Conservation (phyloP, 805 yeast genomes). For the Candida fluviatilis region DNA sequence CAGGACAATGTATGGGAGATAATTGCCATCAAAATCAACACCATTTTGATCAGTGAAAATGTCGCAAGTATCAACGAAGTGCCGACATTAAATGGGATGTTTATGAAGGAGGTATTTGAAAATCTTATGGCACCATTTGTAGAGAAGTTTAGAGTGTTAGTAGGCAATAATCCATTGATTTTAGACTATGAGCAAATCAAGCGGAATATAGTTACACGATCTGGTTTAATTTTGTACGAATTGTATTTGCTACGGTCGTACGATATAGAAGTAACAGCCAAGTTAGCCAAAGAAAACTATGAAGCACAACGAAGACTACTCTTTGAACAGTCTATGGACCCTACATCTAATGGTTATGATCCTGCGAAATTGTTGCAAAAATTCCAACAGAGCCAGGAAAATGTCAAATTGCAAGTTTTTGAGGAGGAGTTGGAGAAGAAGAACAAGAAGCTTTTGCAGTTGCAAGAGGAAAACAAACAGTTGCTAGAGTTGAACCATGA, state of each 20-base stretch:
- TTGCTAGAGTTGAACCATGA: conserved; percentile 30
- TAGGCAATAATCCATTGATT: background rate
- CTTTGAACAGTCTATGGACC: conserved; percentile 2
- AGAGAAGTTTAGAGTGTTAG: background rate
- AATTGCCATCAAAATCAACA: conserved; percentile 29
- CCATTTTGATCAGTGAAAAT: conserved; percentile 12
- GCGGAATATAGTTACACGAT: too few species aligned
- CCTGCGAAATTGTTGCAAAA: conserved; percentile 9
- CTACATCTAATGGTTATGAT: background rate
- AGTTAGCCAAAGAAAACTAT: conserved; percentile 17
- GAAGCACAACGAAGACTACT: conserved; percentile 10
- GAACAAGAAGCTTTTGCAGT: conserved; percentile 17
- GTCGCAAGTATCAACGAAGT: conserved; percentile 16
- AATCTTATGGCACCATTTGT: conserved; percentile 14
- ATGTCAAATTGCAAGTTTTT: conserved; percentile 13
- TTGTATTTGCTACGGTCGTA: conserved; percentile 15
- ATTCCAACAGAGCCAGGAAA: conserved; percentile 13
- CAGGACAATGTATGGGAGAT: conserved; percentile 31
- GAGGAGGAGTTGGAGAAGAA: conserved; percentile 19
- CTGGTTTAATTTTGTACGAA: conserved; percentile 19
- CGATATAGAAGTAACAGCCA: conserved; percentile 21
- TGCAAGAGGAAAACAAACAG: conserved; percentile 24
- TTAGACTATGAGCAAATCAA: too few species aligned
- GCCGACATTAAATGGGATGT: conserved; percentile 24
- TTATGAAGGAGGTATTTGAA: conserved; percentile 17